phyloP scores from a whole-genome alignment of 1,284 basidiomycete genomes.

The Pseudozyma sp. region DNA sequence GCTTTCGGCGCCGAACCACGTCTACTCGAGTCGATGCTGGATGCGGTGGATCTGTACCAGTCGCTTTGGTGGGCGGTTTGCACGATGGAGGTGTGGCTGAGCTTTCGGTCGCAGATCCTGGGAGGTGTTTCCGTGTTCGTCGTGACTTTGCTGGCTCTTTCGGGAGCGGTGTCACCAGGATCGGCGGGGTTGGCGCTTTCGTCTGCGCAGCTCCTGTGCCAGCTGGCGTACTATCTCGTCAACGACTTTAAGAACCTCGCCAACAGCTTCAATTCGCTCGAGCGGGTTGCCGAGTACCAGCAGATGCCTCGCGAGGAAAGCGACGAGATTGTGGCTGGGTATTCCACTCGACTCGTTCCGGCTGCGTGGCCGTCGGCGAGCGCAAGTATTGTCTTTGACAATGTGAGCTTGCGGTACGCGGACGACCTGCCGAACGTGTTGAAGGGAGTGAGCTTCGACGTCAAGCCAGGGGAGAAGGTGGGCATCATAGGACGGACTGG shows the following conservation, averaged over 20 bases:
- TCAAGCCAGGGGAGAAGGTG: conserved; percentile 78
- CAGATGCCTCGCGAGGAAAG: conserved; percentile 83
- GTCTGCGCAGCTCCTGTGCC: conserved; percentile 62
- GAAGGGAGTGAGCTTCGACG: conserved; percentile 79
- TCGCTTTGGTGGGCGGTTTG: conserved; percentile 63
- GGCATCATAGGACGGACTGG: conserved; percentile 73
- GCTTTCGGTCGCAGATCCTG: conserved; percentile 55
- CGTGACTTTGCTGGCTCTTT: conserved; percentile 76
- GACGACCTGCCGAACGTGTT: conserved; percentile 86
- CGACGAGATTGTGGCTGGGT: conserved; percentile 11
- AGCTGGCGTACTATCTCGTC: conserved; percentile 51
- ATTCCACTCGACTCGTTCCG: conserved; percentile 33
- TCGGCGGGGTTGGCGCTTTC: conserved; percentile 87
- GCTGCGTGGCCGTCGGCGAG: conserved; percentile 71
- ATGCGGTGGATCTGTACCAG: conserved; percentile 49
- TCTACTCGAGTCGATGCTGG: conserved; percentile 52
- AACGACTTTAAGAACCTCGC: conserved; percentile 57
- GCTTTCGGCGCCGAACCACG: conserved; percentile 59
- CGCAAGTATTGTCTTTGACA: conserved; percentile 75
- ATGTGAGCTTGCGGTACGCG: conserved; percentile 83
- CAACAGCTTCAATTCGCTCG: conserved; percentile 77
- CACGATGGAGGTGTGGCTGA: conserved; percentile 64
- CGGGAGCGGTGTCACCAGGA: conserved; percentile 78
- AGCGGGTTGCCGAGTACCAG: conserved; percentile 88
- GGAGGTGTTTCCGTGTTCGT: conserved; percentile 55